Evolutionary conservation across 164 flowering plant genomes (phyloP), one percentile per base, ranked within the genome.

Genomic region (Echeveria elegans): DNA sequence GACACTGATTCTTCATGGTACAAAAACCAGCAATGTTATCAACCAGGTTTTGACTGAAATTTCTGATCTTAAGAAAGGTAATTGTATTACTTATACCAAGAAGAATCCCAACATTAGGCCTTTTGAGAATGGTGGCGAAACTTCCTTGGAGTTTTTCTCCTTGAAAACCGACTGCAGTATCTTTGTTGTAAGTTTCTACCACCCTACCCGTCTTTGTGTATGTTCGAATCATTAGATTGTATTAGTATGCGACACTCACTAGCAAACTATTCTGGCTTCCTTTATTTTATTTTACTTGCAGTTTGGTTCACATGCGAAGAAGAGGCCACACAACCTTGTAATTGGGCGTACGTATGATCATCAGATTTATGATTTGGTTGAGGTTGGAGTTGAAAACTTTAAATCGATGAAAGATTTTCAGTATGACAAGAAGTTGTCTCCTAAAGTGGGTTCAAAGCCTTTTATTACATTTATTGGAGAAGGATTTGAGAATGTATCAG

Each of bases 341-440:
- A 31, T 93, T 24, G 98, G 97, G 28, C 72, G 96, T 66, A 84
- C 80, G 15, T 94, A 88, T 77, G 95, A 91, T 78, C 85, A 89
- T 70, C 97, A 88, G 71, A 80, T 94, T n/a, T 94, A 91, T 70
- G 97, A 94, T 75, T 87, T 94, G 62, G 86, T 94, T 10, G 98
- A 94, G 79, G 90, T 94, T 80, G 98, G 96, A 14, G 87, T 91
- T 63, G 88, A 91, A 70, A 89, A 94, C 67, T 91, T 83, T 59
- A 91, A 81, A 77, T 58, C 85, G 53, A 73, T 82, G 81, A 78
- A 73, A 10, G 79, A 88, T 38, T 88, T 90, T 67, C 69, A 74
- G 5, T 85, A 83, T 68, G 92, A 91, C 69, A 89, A 84, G 84
- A 91, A 86, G 72, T 21, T 85, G 64, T 82, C 96, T 68, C 97